Evolutionary conservation across 1,139 yeast genomes (phyloP).

Genomic region (Blastobotrys arbuscula): DNA sequence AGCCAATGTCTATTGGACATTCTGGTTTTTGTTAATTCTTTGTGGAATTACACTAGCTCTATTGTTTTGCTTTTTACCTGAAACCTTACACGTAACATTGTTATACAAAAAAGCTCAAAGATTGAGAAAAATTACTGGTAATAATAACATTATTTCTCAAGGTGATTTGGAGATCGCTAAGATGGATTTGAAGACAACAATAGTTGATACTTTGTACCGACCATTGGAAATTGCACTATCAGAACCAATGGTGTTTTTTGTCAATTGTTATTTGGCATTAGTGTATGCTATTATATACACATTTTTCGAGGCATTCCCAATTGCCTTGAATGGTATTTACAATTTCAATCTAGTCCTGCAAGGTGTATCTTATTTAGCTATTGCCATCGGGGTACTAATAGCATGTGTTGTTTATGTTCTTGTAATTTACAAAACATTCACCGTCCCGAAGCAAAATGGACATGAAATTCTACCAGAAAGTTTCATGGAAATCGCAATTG

Average conservation of each 20-base stretch:
- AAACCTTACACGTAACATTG: conserved; percentile 45
- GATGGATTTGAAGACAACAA: conserved; percentile 9
- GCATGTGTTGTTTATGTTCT: conserved; percentile 17
- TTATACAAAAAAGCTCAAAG: conserved; percentile 44
- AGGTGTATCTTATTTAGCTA: conserved; percentile 43
- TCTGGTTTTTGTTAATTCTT: conserved; percentile 42
- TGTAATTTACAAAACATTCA: conserved; percentile 12
- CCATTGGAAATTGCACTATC: conserved; percentile 13
- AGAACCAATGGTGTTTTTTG: conserved; percentile 17
- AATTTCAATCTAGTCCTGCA: conserved; percentile 45
- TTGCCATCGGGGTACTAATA: conserved; percentile 40
- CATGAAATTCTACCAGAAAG: conserved; percentile 38
- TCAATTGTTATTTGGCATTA: conserved; percentile 45
- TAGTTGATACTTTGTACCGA: conserved; percentile 12
- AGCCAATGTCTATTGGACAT: conserved; percentile 35
- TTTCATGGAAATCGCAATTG: conserved; percentile 34
- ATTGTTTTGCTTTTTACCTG: conserved; percentile 43
- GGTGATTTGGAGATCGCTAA: conserved; percentile 6
- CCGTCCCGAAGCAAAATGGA: conserved; percentile 10
- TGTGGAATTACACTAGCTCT: conserved; percentile 37
- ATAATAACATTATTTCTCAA: conserved; percentile 10
- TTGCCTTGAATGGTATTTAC: conserved; percentile 42
- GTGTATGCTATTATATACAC: conserved; percentile 49
- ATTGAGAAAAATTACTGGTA: conserved; percentile 40
- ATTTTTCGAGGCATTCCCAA: conserved; percentile 58